Percentiles rank a stretch among this genome's conserved stretches.
Evolutionary conservation across 2,329 filamentous ascomycete genomes (phyloP).

Genomic region (Phyllosticta paracitricarpa): DNA sequence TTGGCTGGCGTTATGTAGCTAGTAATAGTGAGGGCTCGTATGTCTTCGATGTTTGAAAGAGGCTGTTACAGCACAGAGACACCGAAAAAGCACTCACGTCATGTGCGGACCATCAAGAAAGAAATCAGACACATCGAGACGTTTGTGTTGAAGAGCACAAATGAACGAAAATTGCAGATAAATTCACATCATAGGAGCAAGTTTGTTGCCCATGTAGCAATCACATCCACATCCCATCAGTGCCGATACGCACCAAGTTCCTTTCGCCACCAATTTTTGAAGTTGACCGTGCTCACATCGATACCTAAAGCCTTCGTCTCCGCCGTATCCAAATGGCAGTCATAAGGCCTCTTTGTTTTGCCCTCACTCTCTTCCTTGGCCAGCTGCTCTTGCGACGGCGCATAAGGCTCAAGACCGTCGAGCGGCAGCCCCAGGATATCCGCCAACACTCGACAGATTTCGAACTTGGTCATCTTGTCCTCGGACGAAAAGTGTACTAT

Average conservation of each 20-base stretch:
- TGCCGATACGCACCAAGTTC: slow-evolving; percentile 2
- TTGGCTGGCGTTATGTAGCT: too few species aligned
- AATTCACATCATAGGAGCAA: not conserved
- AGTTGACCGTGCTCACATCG: slow-evolving; percentile 63
- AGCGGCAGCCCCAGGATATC: slow-evolving; percentile 65
- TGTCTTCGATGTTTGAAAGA: too few species aligned
- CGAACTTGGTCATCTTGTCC: slow-evolving; percentile 79
- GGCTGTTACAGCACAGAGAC: too few species aligned
- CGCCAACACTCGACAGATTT: slow-evolving; percentile 70
- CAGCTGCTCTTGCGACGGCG: slow-evolving; percentile 58
- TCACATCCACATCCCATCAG: not conserved
- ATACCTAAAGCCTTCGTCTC: slow-evolving; percentile 64
- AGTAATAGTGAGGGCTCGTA: too few species aligned
- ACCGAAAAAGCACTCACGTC: too few species aligned
- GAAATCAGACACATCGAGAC: too few species aligned
- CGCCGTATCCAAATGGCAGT: slow-evolving; percentile 76
- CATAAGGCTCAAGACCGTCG: slow-evolving; percentile 47
- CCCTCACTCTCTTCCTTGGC: slow-evolving; percentile 46
- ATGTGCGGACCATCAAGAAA: too few species aligned
- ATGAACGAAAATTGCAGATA: too few species aligned
- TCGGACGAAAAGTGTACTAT: slow-evolving; percentile 82
- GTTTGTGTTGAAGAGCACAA: too few species aligned
- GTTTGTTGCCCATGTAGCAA: not conserved
- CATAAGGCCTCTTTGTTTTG: slow-evolving; percentile 66
- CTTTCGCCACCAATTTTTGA: slow-evolving; percentile 63